Base-by-base conservation (phyloP, 2,329 filamentous ascomycete species). In the Periglandula ipomoeae region DNA sequence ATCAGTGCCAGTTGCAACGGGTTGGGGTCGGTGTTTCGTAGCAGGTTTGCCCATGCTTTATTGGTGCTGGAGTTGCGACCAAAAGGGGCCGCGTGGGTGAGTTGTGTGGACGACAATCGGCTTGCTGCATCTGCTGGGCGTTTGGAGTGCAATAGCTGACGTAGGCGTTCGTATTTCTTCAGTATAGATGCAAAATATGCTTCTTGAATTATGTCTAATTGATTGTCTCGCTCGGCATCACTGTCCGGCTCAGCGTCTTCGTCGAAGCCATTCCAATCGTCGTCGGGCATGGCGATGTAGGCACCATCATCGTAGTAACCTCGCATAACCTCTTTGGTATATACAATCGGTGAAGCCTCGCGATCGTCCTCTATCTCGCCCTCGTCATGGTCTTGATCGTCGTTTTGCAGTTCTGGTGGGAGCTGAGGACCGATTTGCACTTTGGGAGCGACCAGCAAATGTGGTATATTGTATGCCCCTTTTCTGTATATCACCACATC, bases 231-330 rank as follows among this genome's bases (percentile, higher is more conserved):
- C 5, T 60, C 59, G 13, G 63, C 55, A 11, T 55, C 51, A 5
- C 59, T 59, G 17, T 60, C 55, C 1, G 52, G 13, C 15, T 42
- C 50, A 11, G 54, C 53, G 22, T 61, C 56, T 8, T 46, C 27
- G n/a, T 64, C 61, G 10, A 59, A 50, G 17, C 56, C 49, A 13
- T 61, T 55, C 22, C 64, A 61, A 10, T 61, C 59, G 40, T 62
- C 55, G 24, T 73, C 67, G 0, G 79, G 74, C 3, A 75, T 71
- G 4, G 82, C 85, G 22, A 84, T 79, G 62, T 89, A 95, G 34
- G 87, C 85, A 44, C 89, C 89, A 56, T 95, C 87, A 15, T 81
- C 71, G 62, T 87, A 93, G 59, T 80, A 83, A 10, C 84, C 85
- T 48, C 76, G 68, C 20, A 72, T 69, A 57, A 84, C 78, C 47